A percentile compares a stretch with the other conserved stretches of the same genome.
These are phyloP conservation scores for Pythium phragmiticola DNA, from an alignment of 352 stramenopile species.

Conservation along the genomic window DNA sequence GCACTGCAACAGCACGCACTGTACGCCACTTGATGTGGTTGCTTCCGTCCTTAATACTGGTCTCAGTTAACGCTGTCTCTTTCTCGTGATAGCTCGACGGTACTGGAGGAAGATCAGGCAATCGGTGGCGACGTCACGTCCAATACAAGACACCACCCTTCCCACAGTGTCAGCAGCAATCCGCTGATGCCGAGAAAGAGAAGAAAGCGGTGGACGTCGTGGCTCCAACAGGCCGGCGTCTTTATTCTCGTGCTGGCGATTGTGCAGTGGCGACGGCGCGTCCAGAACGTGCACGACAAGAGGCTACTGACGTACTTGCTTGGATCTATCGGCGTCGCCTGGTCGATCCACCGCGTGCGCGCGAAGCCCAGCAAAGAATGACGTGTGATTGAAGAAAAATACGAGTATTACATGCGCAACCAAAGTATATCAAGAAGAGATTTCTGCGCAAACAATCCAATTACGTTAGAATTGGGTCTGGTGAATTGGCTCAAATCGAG, in stretches of 20 bases:
- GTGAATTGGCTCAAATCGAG: conserved; percentile 41
- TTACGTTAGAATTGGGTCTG: not conserved
- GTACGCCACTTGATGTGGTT: conserved; percentile 33
- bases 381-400: not conserved
- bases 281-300: conserved; percentile 52
- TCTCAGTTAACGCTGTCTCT: not conserved
- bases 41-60: not conserved
- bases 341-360: conserved; percentile 52
- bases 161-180: conserved; percentile 10
- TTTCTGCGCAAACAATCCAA: not conserved
- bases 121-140: conserved; percentile 19
- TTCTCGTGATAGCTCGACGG: conserved; percentile 40
- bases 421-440: not conserved
- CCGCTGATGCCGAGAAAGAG: conserved; percentile 11
- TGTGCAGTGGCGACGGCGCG: conserved; percentile 46
- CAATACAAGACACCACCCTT: conserved; percentile 13
- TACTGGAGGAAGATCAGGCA: conserved; percentile 66
- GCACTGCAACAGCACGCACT: conserved; percentile 44
- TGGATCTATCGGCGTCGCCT: conserved; percentile 56
- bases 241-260: conserved; percentile 39
- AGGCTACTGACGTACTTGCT: conserved; percentile 62
- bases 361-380: conserved; percentile 34
- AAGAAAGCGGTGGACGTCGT: conserved; percentile 19
- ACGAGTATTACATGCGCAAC: no score
- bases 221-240: conserved; percentile 29